These are phyloP conservation scores for Nothophytophthora sp. DNA, from an alignment of 352 stramenopile genomes.

Conservation along the genomic window DNA sequence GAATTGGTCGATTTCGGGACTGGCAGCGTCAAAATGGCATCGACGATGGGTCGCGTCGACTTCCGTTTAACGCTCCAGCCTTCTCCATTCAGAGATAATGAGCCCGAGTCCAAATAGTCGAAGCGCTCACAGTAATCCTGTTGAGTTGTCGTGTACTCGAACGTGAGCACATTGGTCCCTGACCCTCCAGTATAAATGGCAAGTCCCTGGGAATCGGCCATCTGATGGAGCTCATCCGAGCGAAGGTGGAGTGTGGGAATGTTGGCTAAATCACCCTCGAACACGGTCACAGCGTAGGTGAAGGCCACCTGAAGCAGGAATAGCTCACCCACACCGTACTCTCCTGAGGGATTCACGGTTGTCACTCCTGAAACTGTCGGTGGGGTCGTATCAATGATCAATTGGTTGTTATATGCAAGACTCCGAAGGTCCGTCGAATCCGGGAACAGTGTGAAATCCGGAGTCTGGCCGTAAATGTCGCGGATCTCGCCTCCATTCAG, in stretches of 20 bases:
- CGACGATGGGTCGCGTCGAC: conserved; percentile 45
- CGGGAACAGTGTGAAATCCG: conserved; percentile 62
- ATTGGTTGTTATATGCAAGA: conserved; percentile 60
- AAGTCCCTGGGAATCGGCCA: conserved; percentile 34
- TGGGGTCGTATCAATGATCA: conserved; percentile 54
- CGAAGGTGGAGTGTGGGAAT: conserved; percentile 39
- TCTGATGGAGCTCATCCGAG: conserved; percentile 56
- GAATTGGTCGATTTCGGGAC: conserved; percentile 36
- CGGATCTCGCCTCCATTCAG: conserved; percentile 50
- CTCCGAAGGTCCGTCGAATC: conserved; percentile 33
- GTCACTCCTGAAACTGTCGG: conserved; percentile 47
- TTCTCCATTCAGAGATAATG: conserved; percentile 34
- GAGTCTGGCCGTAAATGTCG: conserved; percentile 39
- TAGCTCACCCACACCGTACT: conserved; percentile 64
- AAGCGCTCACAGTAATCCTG: conserved; percentile 61
- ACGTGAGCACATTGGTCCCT: conserved; percentile 42
- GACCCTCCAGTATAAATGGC: conserved; percentile 59
- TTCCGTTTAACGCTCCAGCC: conserved; percentile 39
- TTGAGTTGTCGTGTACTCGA: conserved; percentile 51
- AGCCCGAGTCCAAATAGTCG: conserved; percentile 60
- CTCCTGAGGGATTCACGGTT: conserved; percentile 38
- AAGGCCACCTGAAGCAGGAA: conserved; percentile 61
- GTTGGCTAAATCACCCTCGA: conserved; percentile 8
- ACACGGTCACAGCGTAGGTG: conserved; percentile 41
- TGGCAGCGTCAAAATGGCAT: conserved; percentile 51